Conservation (phyloP, 2,329 filamentous ascomycete genomes). For the Hymenoscyphus scutula region DNA sequence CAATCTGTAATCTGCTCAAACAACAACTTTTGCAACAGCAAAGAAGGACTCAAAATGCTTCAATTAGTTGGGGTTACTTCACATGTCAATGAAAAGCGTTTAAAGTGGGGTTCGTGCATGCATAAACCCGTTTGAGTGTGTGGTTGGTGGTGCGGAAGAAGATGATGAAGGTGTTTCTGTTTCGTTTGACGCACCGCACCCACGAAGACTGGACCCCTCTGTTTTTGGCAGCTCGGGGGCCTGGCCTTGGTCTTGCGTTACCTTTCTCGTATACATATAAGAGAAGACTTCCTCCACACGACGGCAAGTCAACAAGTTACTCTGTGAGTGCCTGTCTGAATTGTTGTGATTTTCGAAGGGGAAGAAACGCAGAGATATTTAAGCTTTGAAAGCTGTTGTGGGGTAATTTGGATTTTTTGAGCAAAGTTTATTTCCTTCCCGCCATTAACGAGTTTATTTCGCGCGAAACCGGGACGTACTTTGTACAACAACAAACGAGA, state of each 20-base stretch:
- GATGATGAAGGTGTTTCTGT: conserved; percentile 1
- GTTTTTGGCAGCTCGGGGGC: background rate
- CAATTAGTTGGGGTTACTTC: background rate
- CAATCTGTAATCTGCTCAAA: conserved; percentile 10
- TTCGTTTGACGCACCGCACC: conserved; percentile 1
- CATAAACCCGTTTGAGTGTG: background rate
- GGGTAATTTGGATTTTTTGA: background rate
- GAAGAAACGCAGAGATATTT: background rate
- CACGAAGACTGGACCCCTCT: background rate
- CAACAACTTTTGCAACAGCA: background rate
- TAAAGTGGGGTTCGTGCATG: background rate
- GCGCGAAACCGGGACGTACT: background rate
- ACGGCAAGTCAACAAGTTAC: background rate
- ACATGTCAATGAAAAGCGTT: background rate
- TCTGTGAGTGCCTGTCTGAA: background rate
- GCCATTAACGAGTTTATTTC: background rate
- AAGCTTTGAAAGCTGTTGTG: background rate
- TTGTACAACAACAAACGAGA: background rate
- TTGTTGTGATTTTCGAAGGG: background rate
- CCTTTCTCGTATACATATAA: background rate
- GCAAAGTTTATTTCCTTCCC: background rate
- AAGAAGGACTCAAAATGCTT: background rate
- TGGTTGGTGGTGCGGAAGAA: background rate
- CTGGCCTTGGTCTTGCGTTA: background rate
- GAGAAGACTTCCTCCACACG: background rate